A percentile compares a stretch with the other conserved stretches of the same genome.
Conservation (phyloP, 1,284 basidiomycete genomes). For the Bondarzewia mesenterica region DNA sequence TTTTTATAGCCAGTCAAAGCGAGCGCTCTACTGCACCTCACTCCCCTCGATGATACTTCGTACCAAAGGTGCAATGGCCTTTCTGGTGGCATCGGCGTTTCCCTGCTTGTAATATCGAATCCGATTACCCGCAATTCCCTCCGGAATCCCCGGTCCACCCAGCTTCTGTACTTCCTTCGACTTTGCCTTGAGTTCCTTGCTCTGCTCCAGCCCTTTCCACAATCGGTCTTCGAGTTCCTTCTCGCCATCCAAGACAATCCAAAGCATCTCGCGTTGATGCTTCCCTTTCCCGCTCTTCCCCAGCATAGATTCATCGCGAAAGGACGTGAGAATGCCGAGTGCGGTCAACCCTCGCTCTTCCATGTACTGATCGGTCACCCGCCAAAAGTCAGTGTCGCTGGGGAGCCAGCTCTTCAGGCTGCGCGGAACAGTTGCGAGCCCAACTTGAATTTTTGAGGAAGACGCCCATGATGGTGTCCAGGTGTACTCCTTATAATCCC, state of each 20-base stretch:
- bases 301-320: conserved; percentile 32
- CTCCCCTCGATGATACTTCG: conserved; percentile 32
- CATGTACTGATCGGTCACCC: conserved; percentile 55
- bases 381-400: conserved; percentile 34
- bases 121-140: conserved; percentile 20
- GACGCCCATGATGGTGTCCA: conserved; percentile 27
- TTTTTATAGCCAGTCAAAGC: background rate
- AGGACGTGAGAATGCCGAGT: conserved; percentile 74
- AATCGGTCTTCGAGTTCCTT: conserved; percentile 30
- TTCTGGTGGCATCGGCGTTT: conserved; percentile 69
- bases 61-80: conserved; percentile 73
- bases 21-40: background rate
- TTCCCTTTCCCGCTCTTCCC: conserved; percentile 49
- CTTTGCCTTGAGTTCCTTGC: conserved; percentile 41
- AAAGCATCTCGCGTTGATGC: conserved; percentile 60
- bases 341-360: conserved; percentile 52
- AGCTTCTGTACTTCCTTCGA: conserved; percentile 29
- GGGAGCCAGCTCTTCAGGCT: conserved; percentile 46
- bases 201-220: conserved; percentile 52
- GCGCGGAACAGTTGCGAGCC: conserved; percentile 76
- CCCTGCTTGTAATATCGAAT: conserved; percentile 67
- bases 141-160: conserved; percentile 6
- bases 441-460: conserved; percentile 32
- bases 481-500: conserved; percentile 92
- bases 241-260: conserved; percentile 37